A percentile compares a stretch with the other conserved stretches of the same genome.
Conservation (phyloP, 2,329 filamentous ascomycete species). For the Fusarium dlaminii region DNA sequence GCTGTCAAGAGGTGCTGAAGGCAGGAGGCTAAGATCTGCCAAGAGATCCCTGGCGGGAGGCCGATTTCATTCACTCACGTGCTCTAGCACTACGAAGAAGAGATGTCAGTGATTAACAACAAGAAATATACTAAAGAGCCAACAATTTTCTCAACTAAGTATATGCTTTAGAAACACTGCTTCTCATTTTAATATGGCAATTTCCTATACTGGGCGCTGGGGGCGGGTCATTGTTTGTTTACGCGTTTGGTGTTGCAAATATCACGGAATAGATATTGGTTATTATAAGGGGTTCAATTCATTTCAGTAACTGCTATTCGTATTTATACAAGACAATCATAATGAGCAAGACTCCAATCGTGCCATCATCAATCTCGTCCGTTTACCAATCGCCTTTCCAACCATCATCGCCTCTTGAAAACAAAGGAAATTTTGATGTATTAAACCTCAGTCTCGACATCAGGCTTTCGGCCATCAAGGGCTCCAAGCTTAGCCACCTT, state of each 20-base stretch:
- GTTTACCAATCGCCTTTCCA: not conserved
- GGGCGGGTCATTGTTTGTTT: too few relatives aligned
- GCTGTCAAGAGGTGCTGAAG: not conserved
- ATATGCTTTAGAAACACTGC: not conserved
- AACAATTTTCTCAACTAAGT: not conserved
- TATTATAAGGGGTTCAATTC: not conserved
- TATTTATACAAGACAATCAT: conserved; percentile 24
- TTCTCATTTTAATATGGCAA: not conserved
- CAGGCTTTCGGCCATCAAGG: conserved; percentile 83
- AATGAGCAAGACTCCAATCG: conserved; percentile 22
- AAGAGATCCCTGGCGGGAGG: not conserved
- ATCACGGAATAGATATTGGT: not conserved
- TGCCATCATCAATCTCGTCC: conserved; percentile 30
- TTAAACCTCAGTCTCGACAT: conserved; percentile 81
- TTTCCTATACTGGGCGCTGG: too few relatives aligned
- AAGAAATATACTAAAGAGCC: not conserved
- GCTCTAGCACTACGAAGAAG: not conserved
- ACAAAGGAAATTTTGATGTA: not conserved
- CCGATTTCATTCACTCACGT: conserved; percentile 12
- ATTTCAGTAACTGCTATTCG: conserved; percentile 7
- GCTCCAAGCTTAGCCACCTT: conserved; percentile 81
- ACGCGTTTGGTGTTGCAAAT: not conserved
- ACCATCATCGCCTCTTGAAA: not conserved
- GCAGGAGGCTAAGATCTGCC: not conserved
- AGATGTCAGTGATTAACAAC: not conserved